These are phyloP conservation scores for Ulota crispa DNA, from an alignment of 225 moss, liverwort and hornwort species.

Conservation along the genomic window DNA sequence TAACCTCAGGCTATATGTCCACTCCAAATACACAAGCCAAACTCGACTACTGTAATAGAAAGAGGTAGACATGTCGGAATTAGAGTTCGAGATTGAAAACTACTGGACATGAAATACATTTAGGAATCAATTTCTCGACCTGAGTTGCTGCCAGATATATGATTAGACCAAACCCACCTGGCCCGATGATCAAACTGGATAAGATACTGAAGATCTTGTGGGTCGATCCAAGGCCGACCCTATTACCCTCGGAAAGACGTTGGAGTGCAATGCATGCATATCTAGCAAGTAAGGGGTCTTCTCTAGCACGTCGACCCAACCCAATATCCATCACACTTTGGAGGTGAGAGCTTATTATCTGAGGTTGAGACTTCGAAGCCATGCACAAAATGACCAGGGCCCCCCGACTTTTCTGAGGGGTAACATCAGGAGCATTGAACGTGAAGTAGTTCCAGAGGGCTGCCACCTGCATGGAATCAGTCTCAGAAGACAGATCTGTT, in stretches of 20 bases:
- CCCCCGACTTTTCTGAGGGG: slow-evolving; percentile 82
- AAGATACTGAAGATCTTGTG: slow-evolving; percentile 87
- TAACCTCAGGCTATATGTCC: slow-evolving; percentile 2
- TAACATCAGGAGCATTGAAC: slow-evolving; percentile 76
- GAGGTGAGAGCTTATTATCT: slow-evolving; percentile 75
- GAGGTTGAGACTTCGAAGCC: slow-evolving; percentile 87
- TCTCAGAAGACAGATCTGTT: slow-evolving; percentile 19
- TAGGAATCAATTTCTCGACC: neutral
- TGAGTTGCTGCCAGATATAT: neutral
- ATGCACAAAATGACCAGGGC: slow-evolving; percentile 85
- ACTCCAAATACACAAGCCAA: slow-evolving; percentile 13
- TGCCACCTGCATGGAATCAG: slow-evolving; percentile 68
- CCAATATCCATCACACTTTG: slow-evolving; percentile 97
- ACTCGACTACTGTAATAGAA: slow-evolving; percentile 5
- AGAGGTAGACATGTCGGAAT: slow-evolving; percentile 1
- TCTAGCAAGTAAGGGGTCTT: slow-evolving; percentile 90
- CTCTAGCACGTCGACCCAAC: slow-evolving; percentile 89
- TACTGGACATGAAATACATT: neutral
- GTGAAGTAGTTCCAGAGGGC: slow-evolving; percentile 92
- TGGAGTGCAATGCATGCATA: slow-evolving; percentile 92
- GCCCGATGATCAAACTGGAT: slow-evolving; percentile 70
- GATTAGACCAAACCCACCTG: slow-evolving; percentile 39
- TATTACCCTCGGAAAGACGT: slow-evolving; percentile 72
- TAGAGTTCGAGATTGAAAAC: slow-evolving; percentile 1
- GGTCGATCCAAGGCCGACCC: slow-evolving; percentile 55